These are phyloP conservation scores for Hypoxylon fragiforme DNA, from an alignment of 495 filamentous ascomycete species.

Conservation along the genomic window DNA sequence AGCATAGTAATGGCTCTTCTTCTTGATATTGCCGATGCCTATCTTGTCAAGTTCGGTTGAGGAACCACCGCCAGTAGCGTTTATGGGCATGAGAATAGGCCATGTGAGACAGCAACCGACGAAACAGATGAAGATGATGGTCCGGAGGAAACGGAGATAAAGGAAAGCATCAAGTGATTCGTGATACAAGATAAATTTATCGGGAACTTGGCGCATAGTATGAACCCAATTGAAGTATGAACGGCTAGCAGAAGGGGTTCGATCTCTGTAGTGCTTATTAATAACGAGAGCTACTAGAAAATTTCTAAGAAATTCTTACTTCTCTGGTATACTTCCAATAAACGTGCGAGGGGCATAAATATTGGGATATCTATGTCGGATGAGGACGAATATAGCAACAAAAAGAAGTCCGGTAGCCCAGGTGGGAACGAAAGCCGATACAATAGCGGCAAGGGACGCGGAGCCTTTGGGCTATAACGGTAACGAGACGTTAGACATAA, in stretches of 20 bases:
- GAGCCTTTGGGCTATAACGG: conserved; percentile 32
- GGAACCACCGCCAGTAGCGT: conserved; percentile 67
- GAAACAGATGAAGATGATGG: conserved; percentile 69
- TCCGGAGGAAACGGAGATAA: conserved; percentile 77
- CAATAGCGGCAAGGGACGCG: conserved; percentile 32
- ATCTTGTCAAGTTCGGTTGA: conserved; percentile 64
- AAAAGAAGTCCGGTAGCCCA: conserved; percentile 33
- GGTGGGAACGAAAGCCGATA: conserved; percentile 36
- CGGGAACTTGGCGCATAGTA: conserved; percentile 62
- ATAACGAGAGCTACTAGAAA: background rate
- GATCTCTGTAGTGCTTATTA: conserved; percentile 31
- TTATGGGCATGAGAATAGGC: conserved; percentile 78
- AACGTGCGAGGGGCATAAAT: conserved; percentile 37
- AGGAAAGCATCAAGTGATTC: conserved; percentile 76
- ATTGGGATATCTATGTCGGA: conserved; percentile 31
- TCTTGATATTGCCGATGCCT: conserved; percentile 67
- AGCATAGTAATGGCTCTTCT: conserved; percentile 60
- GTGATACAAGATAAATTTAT: conserved; percentile 65
- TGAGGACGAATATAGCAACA: conserved; percentile 33
- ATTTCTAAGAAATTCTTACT: conserved; percentile 16
- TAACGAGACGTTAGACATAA: background rate
- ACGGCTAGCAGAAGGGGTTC: conserved; percentile 23
- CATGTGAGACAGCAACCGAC: conserved; percentile 72
- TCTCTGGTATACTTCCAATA: conserved; percentile 37
- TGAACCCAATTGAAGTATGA: conserved; percentile 62